Base-by-base conservation (phyloP, 768 basidiomycete species). In the Sarcodon sp. region DNA sequence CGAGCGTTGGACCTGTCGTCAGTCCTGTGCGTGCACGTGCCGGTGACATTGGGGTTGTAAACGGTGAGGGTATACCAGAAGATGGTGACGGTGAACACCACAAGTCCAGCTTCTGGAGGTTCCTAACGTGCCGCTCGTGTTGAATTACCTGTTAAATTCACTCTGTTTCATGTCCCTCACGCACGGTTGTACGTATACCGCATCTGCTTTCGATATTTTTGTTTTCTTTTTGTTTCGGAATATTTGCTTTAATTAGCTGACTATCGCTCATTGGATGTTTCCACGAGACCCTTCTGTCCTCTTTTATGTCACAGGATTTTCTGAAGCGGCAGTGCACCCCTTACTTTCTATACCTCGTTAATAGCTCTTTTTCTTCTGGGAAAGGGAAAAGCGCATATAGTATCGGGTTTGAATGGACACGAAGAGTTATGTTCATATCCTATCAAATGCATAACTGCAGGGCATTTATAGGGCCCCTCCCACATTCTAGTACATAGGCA, bases 71-170 rank as follows among this genome's bases (percentile, higher is more conserved):
- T 54, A 82, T 76, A 56, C 66, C 63, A 45, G 73, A 75, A 38
- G 75, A 83, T 59, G 69, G 74, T 52, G 70, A 69, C 50, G 72
- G 78, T 51, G 72, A 73, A 45, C 67, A 67, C 50, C 76, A 72
- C 51, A 74, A 76, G 63, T 66, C 70, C 48, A 68, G 69, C 53
- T 66, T 85, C 47, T 69, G 83, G 69, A 72, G 75, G 64, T 75
- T 88, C 53, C 64, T 90, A 51, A 87, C 84, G 43, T 89, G 87
- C 66, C 79, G 78, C 58, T 89, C 87, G 68, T 81, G 78, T 56
- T 75, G 64, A 69, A 55, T 36, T 44, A 36, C 47, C 36, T 33
- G 21, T 34, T n/a, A 45, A n/a, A 56, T 57, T 51, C 51, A 62
- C 53, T 55, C 50, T 51, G 33, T 55, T 46, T 55, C 50, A 57